Evolutionary conservation across 2,329 filamentous ascomycete species (phyloP).

Genomic region (Neobulgaria alba): DNA sequence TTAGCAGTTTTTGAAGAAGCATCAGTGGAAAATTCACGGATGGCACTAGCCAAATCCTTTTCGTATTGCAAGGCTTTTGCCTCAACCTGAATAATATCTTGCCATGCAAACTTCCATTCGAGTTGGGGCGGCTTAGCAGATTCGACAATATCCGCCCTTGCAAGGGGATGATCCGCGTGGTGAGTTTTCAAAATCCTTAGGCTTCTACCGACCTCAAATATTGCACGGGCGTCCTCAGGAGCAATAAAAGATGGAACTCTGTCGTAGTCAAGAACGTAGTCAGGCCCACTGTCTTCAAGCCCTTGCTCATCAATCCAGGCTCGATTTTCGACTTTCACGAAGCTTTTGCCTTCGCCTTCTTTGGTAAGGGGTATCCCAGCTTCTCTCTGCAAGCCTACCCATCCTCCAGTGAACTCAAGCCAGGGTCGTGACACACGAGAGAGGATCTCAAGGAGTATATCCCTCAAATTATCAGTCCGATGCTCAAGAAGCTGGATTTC

Average conservation of each 20-base stretch:
- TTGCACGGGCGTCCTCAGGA: constrained; percentile 55
- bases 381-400: constrained; percentile 62
- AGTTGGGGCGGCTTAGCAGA: constrained; percentile 46
- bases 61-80: constrained; percentile 47
- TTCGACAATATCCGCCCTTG: constrained; percentile 39
- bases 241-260: constrained; percentile 67
- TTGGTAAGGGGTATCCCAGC: constrained; percentile 44
- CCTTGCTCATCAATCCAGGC: constrained; percentile 50
- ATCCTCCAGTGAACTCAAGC: constrained; percentile 59
- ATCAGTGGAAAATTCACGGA: constrained; percentile 22
- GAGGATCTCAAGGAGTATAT: constrained; percentile 60
- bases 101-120: constrained; percentile 66
- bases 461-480: constrained; percentile 49
- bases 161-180: constrained; percentile 64
- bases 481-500: constrained; percentile 57
- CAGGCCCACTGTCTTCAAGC: constrained; percentile 45
- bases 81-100: constrained; percentile 56
- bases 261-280: constrained; percentile 54
- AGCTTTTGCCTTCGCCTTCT: constrained; percentile 41
- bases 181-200: constrained; percentile 62
- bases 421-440: constrained; percentile 55
- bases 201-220: constrained; percentile 76
- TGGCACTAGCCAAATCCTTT: constrained; percentile 30
- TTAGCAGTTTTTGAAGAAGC: neutral
- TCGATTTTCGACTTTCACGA: constrained; percentile 50